These are phyloP conservation scores for Capsicum baccatum DNA, from an alignment of 257 asterid species.

Conservation along the genomic window DNA sequence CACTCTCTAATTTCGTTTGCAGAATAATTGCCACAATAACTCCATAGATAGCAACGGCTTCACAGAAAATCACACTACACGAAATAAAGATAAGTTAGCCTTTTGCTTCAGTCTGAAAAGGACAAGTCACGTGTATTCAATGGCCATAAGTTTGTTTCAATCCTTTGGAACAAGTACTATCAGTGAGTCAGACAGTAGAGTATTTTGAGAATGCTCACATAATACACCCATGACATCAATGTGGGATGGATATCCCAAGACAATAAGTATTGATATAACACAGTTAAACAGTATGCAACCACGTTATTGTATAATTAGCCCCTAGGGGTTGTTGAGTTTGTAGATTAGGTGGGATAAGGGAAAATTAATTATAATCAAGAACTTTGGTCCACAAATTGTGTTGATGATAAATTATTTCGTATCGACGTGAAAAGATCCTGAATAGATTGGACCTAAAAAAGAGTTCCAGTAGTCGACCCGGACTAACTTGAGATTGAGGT, in stretches of 20 bases:
- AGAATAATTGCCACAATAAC: conserved; percentile 99
- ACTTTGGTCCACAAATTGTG: background rate
- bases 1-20: conserved; percentile 96
- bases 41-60: conserved; percentile 99
- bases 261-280: background rate
- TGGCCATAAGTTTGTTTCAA: background rate
- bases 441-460: background rate
- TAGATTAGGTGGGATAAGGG: background rate
- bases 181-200: background rate
- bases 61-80: conserved; percentile 94
- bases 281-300: background rate
- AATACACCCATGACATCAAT: background rate
- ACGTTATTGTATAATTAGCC: background rate
- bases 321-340: background rate
- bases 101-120: background rate
- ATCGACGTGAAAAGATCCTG: background rate
- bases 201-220: background rate
- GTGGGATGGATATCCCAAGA: background rate
- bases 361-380: background rate
- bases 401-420: background rate
- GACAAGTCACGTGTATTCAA: conserved; percentile 1
- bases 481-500: conserved; percentile 9
- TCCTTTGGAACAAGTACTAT: conserved; percentile 1
- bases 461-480: background rate
- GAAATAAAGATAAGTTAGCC: background rate